Evolutionary conservation across 2,329 filamentous ascomycete genomes (phyloP).

Genomic region (Pestalotiopsis sp.): DNA sequence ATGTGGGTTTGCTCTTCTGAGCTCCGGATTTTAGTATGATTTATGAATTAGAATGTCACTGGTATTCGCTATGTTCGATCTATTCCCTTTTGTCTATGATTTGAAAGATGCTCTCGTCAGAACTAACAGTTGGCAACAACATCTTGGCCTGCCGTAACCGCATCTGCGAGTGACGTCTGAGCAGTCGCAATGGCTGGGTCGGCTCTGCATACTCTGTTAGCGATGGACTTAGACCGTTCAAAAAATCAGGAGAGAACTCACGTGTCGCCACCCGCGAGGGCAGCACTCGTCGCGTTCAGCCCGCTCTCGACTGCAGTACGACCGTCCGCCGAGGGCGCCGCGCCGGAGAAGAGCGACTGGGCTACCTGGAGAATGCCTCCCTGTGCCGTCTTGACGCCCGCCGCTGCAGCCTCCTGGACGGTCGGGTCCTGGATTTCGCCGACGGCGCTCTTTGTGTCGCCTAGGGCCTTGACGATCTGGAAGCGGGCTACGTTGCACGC

Average conservation of each 20-base stretch:
- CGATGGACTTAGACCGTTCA: neutral
- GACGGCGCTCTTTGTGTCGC: constrained; percentile 13
- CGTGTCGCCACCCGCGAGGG: constrained; percentile 13
- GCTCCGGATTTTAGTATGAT: too few species aligned
- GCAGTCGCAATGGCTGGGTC: constrained; percentile 14
- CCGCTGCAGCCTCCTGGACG: constrained; percentile 12
- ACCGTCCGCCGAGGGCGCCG: constrained; percentile 8
- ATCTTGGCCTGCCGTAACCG: constrained; percentile 12
- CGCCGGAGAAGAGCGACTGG: constrained; percentile 12
- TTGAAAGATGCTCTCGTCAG: neutral
- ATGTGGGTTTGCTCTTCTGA: too few species aligned
- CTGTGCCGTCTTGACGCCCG: constrained; percentile 13
- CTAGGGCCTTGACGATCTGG: constrained; percentile 14
- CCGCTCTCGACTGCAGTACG: constrained; percentile 13
- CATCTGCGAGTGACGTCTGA: constrained; percentile 11
- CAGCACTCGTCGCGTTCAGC: constrained; percentile 12
- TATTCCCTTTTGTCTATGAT: neutral
- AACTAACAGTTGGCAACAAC: constrained; percentile 14
- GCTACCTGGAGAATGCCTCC: constrained; percentile 12
- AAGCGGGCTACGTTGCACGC: constrained; percentile 14
- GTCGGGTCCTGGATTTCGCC: constrained; percentile 14
- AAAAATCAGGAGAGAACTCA: neutral
- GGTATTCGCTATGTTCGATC: neutral
- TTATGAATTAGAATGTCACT: neutral
- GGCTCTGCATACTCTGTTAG: neutral